Percentiles rank a stretch among this genome's conserved stretches.
These are phyloP conservation scores for Cladosporium sp. DNA, from an alignment of 2,329 filamentous ascomycete species.

Conservation along the genomic window DNA sequence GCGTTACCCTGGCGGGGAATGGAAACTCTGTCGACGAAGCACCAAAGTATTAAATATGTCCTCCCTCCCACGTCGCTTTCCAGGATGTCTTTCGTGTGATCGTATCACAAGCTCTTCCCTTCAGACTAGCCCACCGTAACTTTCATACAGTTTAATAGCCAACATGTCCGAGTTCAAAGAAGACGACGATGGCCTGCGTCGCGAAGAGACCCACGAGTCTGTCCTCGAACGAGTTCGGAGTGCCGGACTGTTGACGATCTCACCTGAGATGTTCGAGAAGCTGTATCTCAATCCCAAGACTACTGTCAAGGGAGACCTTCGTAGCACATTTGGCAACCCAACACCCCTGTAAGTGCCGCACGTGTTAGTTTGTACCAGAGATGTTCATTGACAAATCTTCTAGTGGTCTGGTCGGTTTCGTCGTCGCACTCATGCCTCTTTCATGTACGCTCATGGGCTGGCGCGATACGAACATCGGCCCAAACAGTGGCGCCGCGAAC, in stretches of 20 bases:
- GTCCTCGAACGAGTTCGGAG: background rate
- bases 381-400: background rate
- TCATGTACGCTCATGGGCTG: constrained; percentile 27
- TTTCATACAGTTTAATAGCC: background rate
- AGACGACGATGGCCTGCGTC: background rate
- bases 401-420: constrained; percentile 26
- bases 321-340: constrained; percentile 29
- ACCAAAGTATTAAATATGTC: background rate
- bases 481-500: constrained; percentile 26
- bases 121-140: background rate
- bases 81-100: background rate
- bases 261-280: constrained; percentile 30
- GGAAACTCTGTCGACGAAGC: background rate
- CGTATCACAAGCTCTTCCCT: background rate
- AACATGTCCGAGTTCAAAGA: background rate
- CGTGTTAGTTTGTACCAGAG: background rate
- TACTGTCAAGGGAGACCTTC: constrained; percentile 26
- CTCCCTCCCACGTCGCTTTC: background rate
- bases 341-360: constrained; percentile 24
- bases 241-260: background rate
- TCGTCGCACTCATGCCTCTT: constrained; percentile 27
- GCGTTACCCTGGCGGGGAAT: background rate
- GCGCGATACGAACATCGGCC: constrained; percentile 23
- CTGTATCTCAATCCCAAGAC: constrained; percentile 28
- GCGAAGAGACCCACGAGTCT: background rate